Percentiles rank a stretch among this genome's conserved stretches.
These are phyloP conservation scores for Fusarium buxicola DNA, from an alignment of 2,329 filamentous ascomycete genomes.

Conservation along the genomic window DNA sequence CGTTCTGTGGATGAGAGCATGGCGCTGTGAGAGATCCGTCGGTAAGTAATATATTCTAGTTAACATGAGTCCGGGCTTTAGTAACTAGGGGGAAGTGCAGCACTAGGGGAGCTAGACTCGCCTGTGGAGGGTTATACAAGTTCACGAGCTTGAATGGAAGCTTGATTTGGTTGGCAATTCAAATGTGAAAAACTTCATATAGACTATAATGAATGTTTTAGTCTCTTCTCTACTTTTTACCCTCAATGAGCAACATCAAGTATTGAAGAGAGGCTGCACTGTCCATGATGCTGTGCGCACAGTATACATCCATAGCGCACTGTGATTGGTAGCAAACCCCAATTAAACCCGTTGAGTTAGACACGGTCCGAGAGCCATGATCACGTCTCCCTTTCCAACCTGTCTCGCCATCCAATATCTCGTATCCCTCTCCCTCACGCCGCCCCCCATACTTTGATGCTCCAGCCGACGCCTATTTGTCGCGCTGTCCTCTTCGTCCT, in stretches of 20 bases:
- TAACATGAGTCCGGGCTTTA: background rate
- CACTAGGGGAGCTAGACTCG: too few species aligned
- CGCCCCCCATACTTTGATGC: constrained; percentile 16
- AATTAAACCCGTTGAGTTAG: constrained; percentile 18
- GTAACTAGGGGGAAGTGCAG: background rate
- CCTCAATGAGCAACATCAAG: background rate
- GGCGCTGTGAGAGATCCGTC: constrained; percentile 6
- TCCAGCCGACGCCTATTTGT: constrained; percentile 19
- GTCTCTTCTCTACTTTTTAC: too few species aligned
- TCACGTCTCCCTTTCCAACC: constrained; percentile 31
- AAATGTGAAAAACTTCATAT: too few species aligned
- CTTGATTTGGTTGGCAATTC: background rate
- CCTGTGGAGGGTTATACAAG: too few species aligned
- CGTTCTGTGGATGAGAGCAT: constrained; percentile 11
- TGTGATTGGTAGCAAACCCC: constrained; percentile 24
- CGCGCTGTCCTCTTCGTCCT: constrained; percentile 20
- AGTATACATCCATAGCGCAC: background rate
- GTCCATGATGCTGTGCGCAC: constrained; percentile 16
- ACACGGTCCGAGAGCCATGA: constrained; percentile 31
- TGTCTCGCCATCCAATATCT: constrained; percentile 22
- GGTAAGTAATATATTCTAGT: background rate
- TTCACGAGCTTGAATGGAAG: background rate
- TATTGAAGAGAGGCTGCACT: constrained; percentile 1
- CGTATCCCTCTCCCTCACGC: constrained; percentile 26
- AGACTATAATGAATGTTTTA: too few species aligned